Percentiles rank a stretch among this genome's conserved stretches.
Conservation (phyloP, 306 rosid genomes). For the Potentilla sterilis region DNA sequence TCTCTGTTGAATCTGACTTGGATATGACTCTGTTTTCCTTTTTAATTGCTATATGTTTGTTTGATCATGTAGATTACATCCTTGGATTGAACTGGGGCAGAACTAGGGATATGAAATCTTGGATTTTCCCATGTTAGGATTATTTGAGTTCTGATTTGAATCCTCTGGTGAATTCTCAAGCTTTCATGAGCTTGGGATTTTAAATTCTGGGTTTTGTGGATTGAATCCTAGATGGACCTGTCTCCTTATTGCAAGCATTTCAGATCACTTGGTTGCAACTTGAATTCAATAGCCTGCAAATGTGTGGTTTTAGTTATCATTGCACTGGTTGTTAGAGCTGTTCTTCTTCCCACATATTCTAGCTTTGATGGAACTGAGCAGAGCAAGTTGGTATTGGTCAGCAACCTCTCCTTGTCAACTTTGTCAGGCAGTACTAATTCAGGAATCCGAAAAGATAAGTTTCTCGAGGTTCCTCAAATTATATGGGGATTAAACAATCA, state of each 20-base stretch:
- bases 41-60: background rate
- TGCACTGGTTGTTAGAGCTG: conserved; percentile 55
- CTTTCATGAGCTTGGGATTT: background rate
- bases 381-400: conserved; percentile 37
- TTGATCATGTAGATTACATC: conserved; percentile 24
- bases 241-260: conserved; percentile 39
- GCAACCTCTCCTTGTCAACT: conserved; percentile 33
- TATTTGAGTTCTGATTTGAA: background rate
- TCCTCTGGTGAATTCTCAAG: conserved; percentile 24
- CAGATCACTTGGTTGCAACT: conserved; percentile 34
- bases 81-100: conserved; percentile 17
- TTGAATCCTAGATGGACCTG: conserved; percentile 50
- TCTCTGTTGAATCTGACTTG: background rate
- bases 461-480: conserved; percentile 79
- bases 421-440: conserved; percentile 22
- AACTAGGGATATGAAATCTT: conserved; percentile 17
- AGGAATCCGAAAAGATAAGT: conserved; percentile 53
- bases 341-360: conserved; percentile 46
- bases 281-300: conserved; percentile 55
- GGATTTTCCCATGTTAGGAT: conserved; percentile 16
- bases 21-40: background rate
- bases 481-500: conserved; percentile 95
- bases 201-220: conserved; percentile 10
- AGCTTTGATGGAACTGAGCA: conserved; percentile 39
- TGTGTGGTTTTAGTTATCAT: conserved; percentile 53